Conservation (phyloP, 164 flowering plant species). For the Magnolia kwangsiensis region DNA sequence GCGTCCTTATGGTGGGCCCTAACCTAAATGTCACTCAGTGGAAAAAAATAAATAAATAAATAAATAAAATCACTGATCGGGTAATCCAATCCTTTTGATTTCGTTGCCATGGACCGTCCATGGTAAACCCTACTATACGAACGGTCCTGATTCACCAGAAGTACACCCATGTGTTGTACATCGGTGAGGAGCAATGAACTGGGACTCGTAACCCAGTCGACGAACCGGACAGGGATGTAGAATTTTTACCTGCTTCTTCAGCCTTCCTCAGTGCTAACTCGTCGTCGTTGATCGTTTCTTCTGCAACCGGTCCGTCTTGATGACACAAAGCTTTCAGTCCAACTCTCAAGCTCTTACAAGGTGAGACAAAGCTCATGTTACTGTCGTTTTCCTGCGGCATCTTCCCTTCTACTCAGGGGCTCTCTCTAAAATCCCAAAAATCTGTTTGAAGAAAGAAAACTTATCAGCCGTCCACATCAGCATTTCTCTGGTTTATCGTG, state of each 20-base stretch:
- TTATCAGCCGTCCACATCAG: not conserved
- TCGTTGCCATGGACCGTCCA: no score
- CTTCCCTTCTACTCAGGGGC: not conserved
- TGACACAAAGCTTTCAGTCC: constrained; percentile 32
- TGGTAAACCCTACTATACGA: not conserved
- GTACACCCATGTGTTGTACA: not conserved
- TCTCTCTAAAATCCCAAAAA: no score
- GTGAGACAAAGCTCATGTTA: constrained; percentile 25
- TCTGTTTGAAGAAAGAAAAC: not conserved
- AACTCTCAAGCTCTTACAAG: constrained; percentile 40
- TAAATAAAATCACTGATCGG: no score
- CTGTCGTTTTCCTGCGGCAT: constrained; percentile 28
- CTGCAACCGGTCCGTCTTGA: constrained; percentile 20
- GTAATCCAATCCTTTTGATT: no score
- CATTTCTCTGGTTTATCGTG: not conserved
- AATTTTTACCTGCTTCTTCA: constrained; percentile 17
- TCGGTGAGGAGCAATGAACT: no score
- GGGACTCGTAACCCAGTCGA: not conserved
- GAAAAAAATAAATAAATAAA: no score
- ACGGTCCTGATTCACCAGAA: not conserved
- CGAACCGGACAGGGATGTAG: no score
- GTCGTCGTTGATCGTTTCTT: constrained; percentile 42
- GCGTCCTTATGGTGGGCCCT: no score
- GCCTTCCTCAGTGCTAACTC: constrained; percentile 15
- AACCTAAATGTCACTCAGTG: no score